phyloP scores from a whole-genome alignment of 192 early-diverging fungal species.

The Backusella tuberculispora region DNA sequence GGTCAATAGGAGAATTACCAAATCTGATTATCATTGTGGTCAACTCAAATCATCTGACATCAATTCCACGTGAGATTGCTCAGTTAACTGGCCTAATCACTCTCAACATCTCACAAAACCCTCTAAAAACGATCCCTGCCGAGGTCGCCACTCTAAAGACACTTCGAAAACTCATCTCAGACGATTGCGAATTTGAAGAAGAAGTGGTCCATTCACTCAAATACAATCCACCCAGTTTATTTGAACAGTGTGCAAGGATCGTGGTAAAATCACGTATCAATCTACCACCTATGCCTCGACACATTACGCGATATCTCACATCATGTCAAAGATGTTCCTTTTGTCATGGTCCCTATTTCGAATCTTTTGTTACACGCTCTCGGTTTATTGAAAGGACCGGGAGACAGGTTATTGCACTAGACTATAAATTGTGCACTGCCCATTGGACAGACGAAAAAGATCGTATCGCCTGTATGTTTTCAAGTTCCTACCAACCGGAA shows the following conservation, averaged over 20 bases:
- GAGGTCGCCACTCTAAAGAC: conserved; percentile 72
- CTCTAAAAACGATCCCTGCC: conserved; percentile 66
- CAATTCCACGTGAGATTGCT: conserved; percentile 70
- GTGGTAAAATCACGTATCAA: conserved; percentile 65
- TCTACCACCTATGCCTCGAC: conserved; percentile 55
- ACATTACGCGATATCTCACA: conserved; percentile 68
- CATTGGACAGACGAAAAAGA: conserved; percentile 79
- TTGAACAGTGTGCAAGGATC: conserved; percentile 77
- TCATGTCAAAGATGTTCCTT: conserved; percentile 67
- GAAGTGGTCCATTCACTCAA: conserved; percentile 46
- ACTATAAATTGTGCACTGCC: conserved; percentile 72
- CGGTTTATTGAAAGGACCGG: conserved; percentile 66
- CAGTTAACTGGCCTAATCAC: conserved; percentile 60
- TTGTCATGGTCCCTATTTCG: conserved; percentile 82
- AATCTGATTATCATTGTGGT: conserved; percentile 68
- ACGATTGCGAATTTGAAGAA: conserved; percentile 56
- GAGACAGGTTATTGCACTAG: conserved; percentile 55
- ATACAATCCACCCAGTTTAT: conserved; percentile 63
- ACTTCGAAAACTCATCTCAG: conserved; percentile 61
- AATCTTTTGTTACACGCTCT: conserved; percentile 58
- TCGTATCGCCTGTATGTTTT: conserved; percentile 64
- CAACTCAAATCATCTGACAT: conserved; percentile 63
- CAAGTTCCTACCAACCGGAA: conserved; percentile 14
- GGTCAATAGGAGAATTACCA: conserved; percentile 59
- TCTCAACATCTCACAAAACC: conserved; percentile 72